Conservation (phyloP, 2,329 filamentous ascomycete species). For the Fusarium sp. region DNA sequence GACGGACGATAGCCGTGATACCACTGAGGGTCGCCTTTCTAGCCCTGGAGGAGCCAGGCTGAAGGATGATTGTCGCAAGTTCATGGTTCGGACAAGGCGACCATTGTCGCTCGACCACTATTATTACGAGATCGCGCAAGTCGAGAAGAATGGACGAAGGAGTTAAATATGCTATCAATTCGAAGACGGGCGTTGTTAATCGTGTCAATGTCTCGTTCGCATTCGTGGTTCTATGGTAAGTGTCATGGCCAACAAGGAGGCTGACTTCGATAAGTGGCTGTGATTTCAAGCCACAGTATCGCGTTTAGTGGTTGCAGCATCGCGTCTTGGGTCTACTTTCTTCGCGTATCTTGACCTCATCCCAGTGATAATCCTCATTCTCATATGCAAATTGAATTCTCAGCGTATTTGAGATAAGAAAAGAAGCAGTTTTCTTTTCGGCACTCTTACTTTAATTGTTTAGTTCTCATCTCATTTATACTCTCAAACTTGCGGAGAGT, state of each 20-base stretch:
- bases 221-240: slow-evolving; percentile 20
- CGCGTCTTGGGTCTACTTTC: slow-evolving; percentile 25
- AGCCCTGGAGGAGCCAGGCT: slow-evolving; percentile 52
- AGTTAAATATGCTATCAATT: background rate
- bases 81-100: slow-evolving; percentile 59
- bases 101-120: slow-evolving; percentile 54
- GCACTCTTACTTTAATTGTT: background rate
- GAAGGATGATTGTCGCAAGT: slow-evolving; percentile 66
- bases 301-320: slow-evolving; percentile 51
- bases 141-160: background rate
- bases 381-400: background rate
- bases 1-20: slow-evolving; percentile 75
- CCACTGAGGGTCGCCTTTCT: slow-evolving; percentile 67
- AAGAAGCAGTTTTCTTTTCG: background rate
- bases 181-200: background rate
- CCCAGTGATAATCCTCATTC: background rate
- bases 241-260: slow-evolving; percentile 34
- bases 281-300: slow-evolving; percentile 40
- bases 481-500: background rate
- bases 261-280: slow-evolving; percentile 43
- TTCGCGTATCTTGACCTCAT: slow-evolving; percentile 18
- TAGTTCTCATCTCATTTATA: too few species aligned
- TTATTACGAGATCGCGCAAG: slow-evolving; percentile 10
- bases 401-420: background rate
- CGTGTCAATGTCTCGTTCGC: slow-evolving; percentile 1